These are phyloP conservation scores for Lachnellula hyalina DNA, from an alignment of 2,329 filamentous ascomycete species.

Conservation along the genomic window DNA sequence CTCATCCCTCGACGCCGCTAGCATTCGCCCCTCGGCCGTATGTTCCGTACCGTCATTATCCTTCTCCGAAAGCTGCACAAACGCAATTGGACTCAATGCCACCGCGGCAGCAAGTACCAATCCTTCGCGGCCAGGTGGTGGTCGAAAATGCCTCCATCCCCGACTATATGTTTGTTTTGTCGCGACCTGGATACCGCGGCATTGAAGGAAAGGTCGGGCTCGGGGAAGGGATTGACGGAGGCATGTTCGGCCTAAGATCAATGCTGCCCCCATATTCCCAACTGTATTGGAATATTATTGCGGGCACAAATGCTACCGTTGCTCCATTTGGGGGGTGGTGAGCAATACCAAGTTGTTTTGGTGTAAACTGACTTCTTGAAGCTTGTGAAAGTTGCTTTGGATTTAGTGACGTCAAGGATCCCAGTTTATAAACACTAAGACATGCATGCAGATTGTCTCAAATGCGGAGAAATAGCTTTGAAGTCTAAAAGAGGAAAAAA, in stretches of 20 bases:
- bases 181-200: slow-evolving; percentile 11
- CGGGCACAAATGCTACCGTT: slow-evolving; percentile 15
- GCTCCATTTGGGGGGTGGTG: slow-evolving; percentile 20
- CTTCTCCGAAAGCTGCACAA: slow-evolving; percentile 52
- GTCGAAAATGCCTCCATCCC: slow-evolving; percentile 9
- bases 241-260: slow-evolving; percentile 41
- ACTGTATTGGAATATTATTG: not conserved
- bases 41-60: slow-evolving; percentile 50
- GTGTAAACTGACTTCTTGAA: not conserved
- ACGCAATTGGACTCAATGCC: slow-evolving; percentile 48
- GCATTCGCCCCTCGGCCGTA: slow-evolving; percentile 82
- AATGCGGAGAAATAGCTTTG: not conserved
- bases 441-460: not conserved
- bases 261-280: slow-evolving; percentile 40
- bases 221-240: slow-evolving; percentile 33
- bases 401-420: slow-evolving; percentile 4
- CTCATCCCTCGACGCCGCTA: slow-evolving; percentile 74
- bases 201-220: slow-evolving; percentile 28
- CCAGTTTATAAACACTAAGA: not conserved
- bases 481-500: not conserved
- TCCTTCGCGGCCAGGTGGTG: slow-evolving; percentile 15
- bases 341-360: not conserved
- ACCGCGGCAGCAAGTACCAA: slow-evolving; percentile 22
- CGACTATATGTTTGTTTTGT: slow-evolving; percentile 12
- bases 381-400: slow-evolving; percentile 2